These are phyloP conservation scores for Boletus reticulatus DNA, from an alignment of 768 basidiomycete genomes.

Conservation along the genomic window DNA sequence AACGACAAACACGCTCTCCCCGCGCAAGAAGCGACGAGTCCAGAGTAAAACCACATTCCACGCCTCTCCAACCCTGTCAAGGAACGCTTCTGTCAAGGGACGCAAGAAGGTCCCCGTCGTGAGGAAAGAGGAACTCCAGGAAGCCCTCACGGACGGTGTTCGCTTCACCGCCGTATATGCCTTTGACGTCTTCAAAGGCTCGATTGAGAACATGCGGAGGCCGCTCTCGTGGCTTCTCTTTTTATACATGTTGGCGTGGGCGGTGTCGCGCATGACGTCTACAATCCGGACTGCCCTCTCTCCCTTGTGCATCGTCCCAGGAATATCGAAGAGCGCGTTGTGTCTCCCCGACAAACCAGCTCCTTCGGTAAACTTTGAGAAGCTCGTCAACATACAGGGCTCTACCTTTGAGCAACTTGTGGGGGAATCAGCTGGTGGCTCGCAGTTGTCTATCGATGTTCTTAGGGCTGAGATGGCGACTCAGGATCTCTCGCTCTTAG, in stretches of 20 bases:
- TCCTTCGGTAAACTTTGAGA: slow-evolving; percentile 56
- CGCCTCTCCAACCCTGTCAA: slow-evolving; percentile 22
- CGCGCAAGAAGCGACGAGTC: slow-evolving; percentile 30
- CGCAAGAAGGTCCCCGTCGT: slow-evolving; percentile 30
- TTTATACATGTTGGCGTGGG: slow-evolving; percentile 47
- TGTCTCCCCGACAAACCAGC: slow-evolving; percentile 32
- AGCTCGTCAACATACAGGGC: slow-evolving; percentile 57
- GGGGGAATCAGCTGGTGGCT: slow-evolving; percentile 56
- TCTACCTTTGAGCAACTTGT: slow-evolving; percentile 62
- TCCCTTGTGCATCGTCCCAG: slow-evolving; percentile 64
- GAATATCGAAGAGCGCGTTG: slow-evolving; percentile 46
- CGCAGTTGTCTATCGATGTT: slow-evolving; percentile 61
- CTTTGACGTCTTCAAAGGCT: slow-evolving; percentile 46
- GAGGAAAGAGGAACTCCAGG: slow-evolving; percentile 25
- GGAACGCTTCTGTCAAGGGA: slow-evolving; percentile 14
- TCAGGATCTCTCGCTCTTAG: slow-evolving; percentile 59
- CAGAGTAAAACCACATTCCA: slow-evolving; percentile 19
- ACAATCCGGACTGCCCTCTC: slow-evolving; percentile 47
- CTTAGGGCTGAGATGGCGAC: slow-evolving; percentile 80
- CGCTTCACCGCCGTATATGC: slow-evolving; percentile 38
- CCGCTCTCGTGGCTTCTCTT: slow-evolving; percentile 57
- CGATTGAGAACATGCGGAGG: slow-evolving; percentile 48
- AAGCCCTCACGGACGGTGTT: slow-evolving; percentile 20
- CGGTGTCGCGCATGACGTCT: slow-evolving; percentile 39
- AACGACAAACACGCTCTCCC: slow-evolving; percentile 16